These are phyloP conservation scores for Isatis tinctoria DNA, from an alignment of 345 rosid species.

Conservation along the genomic window DNA sequence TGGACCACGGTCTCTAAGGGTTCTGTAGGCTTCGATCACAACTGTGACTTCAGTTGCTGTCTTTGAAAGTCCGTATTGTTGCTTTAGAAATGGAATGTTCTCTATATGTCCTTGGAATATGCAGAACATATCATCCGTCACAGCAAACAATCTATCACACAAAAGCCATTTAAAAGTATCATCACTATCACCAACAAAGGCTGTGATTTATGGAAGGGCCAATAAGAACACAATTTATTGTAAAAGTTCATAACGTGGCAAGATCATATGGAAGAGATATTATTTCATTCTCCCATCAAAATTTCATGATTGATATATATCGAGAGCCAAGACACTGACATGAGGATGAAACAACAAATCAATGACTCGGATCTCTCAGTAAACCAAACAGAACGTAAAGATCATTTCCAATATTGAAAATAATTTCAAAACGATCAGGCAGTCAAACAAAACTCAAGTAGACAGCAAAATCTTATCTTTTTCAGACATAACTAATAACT, in stretches of 20 bases:
- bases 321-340: background rate
- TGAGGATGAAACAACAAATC: constrained; percentile 8
- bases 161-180: background rate
- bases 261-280: background rate
- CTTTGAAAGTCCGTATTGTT: constrained; percentile 88
- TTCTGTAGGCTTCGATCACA: constrained; percentile 84
- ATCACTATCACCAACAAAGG: background rate
- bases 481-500: background rate
- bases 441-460: background rate
- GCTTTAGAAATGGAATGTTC: constrained; percentile 77
- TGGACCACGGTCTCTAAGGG: constrained; percentile 95
- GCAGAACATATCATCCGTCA: constrained; percentile 92
- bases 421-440: background rate
- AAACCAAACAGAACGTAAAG: background rate
- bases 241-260: background rate
- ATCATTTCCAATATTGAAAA: background rate
- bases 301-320: too few relatives aligned
- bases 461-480: background rate
- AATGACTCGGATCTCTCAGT: background rate
- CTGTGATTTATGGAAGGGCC: background rate
- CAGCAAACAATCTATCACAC: constrained; percentile 65
- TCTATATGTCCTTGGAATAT: constrained; percentile 91
- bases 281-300: too few relatives aligned
- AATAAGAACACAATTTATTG: background rate
- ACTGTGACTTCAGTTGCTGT: constrained; percentile 86